Evolutionary conservation across 192 early-diverging fungal species (phyloP), one percentile per base, ranked within the genome.

Genomic region (Coemansia sp.): DNA sequence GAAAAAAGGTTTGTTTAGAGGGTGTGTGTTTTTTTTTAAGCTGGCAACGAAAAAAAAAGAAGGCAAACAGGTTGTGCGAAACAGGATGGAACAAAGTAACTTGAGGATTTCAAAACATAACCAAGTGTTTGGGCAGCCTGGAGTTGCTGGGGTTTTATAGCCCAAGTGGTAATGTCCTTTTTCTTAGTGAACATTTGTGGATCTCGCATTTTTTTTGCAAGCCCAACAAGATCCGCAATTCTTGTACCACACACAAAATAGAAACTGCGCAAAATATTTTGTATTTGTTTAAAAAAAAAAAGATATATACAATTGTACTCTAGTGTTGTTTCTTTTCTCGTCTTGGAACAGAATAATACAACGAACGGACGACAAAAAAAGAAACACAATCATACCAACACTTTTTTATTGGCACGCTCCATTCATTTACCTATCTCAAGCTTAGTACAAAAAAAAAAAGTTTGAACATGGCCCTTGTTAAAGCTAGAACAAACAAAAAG

Each of bases 1-100:
- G 14, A 46, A 6, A 25, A 34, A 20, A 52, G 23, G 34, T 45
- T 56, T 25, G 25, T n/a, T 20, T 53, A 22, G 8, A 32, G 43
- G 43, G n/a, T 46, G 15, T 9, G n/a, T 5, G 41, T 59, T 59
- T 15, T n/a, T n/a, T n/a, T n/a, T n/a, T n/a, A n/a, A n/a, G 32
- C 34, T 19, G 58, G 7, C 6, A 42, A 42, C 13, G 22, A 43
- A 59, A 4, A 5, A 59, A 15, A 59, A 20, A 20, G 9, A 19
- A 41, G n/a, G n/a, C n/a, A 43, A 61, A 29, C 9, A 61, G 36
- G 5, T 17, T 45, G 40, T 14, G 62, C 62, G 69, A 55, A 60
- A 66, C 60, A 75, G 69, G 22, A 75, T 70, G 23, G 35, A 56
- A 48, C 50, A n/a, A 53, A 69, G 73, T 66, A 74, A 65, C 73